Percentiles rank a stretch among this genome's conserved stretches.
Evolutionary conservation across 345 rosid genomes (phyloP).

Genomic region (Gossypium arboreum): DNA sequence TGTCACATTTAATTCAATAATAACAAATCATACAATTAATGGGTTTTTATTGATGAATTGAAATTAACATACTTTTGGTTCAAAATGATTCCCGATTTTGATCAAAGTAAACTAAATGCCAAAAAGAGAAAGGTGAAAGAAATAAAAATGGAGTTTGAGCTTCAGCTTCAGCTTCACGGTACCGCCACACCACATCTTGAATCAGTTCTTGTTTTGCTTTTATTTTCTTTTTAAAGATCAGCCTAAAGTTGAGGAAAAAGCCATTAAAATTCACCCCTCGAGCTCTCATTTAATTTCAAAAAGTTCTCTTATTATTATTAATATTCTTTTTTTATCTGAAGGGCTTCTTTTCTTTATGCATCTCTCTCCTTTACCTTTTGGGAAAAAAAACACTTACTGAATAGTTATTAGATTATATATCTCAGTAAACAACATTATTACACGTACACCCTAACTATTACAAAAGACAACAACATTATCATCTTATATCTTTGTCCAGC

Average conservation of each 20-base stretch:
- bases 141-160: background rate
- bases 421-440: background rate
- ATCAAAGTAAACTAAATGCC: background rate
- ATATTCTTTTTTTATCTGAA: background rate
- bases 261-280: conserved; percentile 7
- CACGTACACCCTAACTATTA: background rate
- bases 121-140: background rate
- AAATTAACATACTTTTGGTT: background rate
- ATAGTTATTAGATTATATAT: background rate
- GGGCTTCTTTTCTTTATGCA: background rate
- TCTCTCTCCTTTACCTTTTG: background rate
- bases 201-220: background rate
- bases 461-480: background rate
- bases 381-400: background rate
- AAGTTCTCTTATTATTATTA: background rate
- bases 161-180: conserved; percentile 14
- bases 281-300: background rate
- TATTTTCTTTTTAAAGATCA: conserved; percentile 10
- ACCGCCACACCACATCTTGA: conserved; percentile 12
- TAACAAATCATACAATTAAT: too few species aligned
- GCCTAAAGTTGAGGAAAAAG: conserved; percentile 14
- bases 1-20: too few species aligned
- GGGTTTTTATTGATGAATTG: too few species aligned
- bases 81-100: conserved; percentile 8
- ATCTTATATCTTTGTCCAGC: conserved; percentile 6